Evolutionary conservation across 169 alveolate genomes (phyloP), one percentile per base, ranked within the genome.

Genomic region (Cryptosporidium baileyi): DNA sequence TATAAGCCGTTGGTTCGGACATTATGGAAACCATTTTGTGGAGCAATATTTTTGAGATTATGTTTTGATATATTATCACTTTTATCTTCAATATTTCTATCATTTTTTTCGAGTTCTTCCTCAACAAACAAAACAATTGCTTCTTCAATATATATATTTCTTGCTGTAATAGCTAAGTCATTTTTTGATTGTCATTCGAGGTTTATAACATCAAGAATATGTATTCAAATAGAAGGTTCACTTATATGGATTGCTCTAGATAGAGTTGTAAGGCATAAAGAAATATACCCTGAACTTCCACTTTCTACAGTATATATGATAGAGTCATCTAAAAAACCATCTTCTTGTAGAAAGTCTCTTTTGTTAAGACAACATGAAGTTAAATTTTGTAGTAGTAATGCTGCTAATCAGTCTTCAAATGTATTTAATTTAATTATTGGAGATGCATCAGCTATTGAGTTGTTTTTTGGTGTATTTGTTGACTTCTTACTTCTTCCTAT

Each of bases 281-380:
- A 59, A 22, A 59, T 74, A 45, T 74, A 74, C 22, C 65, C 85
- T 34, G 60, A 74, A 57, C 24, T 74, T 3, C 67, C 85, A 1
- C 28, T 63, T 5, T 43, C 80, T 13, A 45, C 80, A 11, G 28
- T 30, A 38, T 63, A 8, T 30, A 63, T 63, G 80, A 6, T 43
- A 3, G 61, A 63, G 17, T 24, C 61, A n/a, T 40, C 61, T 22
- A 45, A 63, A 24, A 59, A 74, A 1, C 67, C 85, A 2, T 36
- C 60, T 22, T 67, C 82, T 32, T 74, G 74, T 74, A 74, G 85
- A 74, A 74, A 74, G n/a, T 74, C 85, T 38, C 51, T 74, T 17
- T 22, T 74, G 26, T 47, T 74, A 11, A 74, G 85, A 74, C 85
- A 74, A 41, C 40, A 57, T 26, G 85, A 74, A 59, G 85, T 59